Base-by-base conservation (phyloP, 1,284 basidiomycete genomes). In the Phaffia rhodozyma region DNA sequence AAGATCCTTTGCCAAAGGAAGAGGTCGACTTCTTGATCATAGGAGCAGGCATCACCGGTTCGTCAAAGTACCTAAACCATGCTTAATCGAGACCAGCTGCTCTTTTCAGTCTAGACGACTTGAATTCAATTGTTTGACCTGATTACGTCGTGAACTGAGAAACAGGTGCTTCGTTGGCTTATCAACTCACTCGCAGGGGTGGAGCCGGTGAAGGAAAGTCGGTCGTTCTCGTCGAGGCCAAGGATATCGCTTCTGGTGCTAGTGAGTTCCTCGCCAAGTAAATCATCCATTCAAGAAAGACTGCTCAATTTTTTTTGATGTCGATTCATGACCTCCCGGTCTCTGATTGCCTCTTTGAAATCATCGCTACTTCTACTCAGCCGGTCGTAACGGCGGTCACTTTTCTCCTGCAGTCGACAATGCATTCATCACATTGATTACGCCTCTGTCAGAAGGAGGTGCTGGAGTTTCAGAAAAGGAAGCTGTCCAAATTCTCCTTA, bases 401-500 rank as follows among this genome's bases (percentile, higher is more conserved):
- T 66, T 73, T 38, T 70, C 70, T 1, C 71, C 72, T 1, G 68
- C 62, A 47, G 67, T 69, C 1, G 73, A 71, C 63, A 59, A 59
- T 20, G 43, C 68, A 16, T 68, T 67, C 23, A 55, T 67, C 0
- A 27, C 54, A 0, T 54, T 72, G 21, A 69, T 66, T 49, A 60
- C 61, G 1, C 70, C 73, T 1, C 66, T 72, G 11, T 52, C 59
- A 1, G 55, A 70, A 29, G 72, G 72, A 9, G 72, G 73, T 1
- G 69, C 69, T 1, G 72, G 72, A 0, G 56, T 73, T 20, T 66
- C 66, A 67, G 73, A 75, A 4, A 79, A 81, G 6, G 70, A 71
- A 59, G 66, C 69, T 0, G 50, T 65, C 16, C 29, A 58, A 20
- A 63, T 71, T 27, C 66, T 69, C 47, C 67, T 69, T 56, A 56